These are phyloP conservation scores for Entomophthora muscae DNA, from an alignment of 371 early-diverging fungal species.

Conservation along the genomic window DNA sequence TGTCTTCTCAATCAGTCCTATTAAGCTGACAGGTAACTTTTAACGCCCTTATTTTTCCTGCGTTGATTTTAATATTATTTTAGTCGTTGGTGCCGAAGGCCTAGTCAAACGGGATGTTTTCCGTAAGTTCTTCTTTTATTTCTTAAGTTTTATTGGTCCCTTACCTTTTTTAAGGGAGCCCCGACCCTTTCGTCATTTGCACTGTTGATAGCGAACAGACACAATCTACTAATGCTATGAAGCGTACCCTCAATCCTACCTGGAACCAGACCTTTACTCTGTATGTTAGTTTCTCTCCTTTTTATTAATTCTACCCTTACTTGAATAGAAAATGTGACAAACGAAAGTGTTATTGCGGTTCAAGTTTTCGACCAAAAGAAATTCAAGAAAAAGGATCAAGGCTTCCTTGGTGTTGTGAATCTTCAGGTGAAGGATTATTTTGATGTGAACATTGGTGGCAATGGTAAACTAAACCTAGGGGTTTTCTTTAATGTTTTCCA, in stretches of 20 bases:
- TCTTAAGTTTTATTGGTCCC: not conserved
- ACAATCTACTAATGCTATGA: slow-evolving; percentile 54
- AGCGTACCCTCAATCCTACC: slow-evolving; percentile 58
- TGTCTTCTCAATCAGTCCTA: no score
- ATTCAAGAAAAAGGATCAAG: slow-evolving; percentile 85
- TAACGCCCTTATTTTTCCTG: not conserved
- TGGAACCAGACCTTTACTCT: slow-evolving; percentile 63
- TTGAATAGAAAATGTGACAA: slow-evolving; percentile 37
- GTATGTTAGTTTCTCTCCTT: slow-evolving; percentile 15
- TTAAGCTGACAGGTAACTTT: slow-evolving; percentile 8
- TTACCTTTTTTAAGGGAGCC: slow-evolving; percentile 30
- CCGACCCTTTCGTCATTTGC: slow-evolving; percentile 79
- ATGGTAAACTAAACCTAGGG: slow-evolving; percentile 28
- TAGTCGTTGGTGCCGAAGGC: slow-evolving; percentile 84
- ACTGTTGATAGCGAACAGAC: slow-evolving; percentile 77
- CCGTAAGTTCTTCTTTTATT: slow-evolving; percentile 29
- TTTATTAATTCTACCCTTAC: slow-evolving; percentile 1
- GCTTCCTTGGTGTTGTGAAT: slow-evolving; percentile 86
- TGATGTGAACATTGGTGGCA: slow-evolving; percentile 47
- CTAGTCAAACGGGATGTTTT: slow-evolving; percentile 80
- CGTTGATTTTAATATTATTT: slow-evolving; percentile 1
- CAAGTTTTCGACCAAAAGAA: slow-evolving; percentile 94
- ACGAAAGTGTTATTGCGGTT: slow-evolving; percentile 63
- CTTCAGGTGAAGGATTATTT: slow-evolving; percentile 63
- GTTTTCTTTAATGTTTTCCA: slow-evolving; percentile 14